Conservation (phyloP, 495 filamentous ascomycete species). For the Pyronema omphalodes region DNA sequence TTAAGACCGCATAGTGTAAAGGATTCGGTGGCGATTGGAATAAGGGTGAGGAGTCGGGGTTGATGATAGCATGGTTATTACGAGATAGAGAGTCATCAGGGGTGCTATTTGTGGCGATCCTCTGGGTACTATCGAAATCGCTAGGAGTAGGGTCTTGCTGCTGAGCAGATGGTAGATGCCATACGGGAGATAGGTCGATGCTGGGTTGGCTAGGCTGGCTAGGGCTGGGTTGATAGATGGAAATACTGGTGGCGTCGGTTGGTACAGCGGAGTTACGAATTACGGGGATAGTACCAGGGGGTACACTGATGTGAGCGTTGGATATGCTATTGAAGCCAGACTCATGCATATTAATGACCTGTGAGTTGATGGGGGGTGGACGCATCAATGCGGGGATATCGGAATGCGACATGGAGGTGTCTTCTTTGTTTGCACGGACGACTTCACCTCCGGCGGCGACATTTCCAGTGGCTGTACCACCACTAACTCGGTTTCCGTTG, state of each 20-base stretch:
- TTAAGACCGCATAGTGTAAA: not conserved
- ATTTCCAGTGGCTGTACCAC: not conserved
- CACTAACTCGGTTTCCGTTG: not conserved
- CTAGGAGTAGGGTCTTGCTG: conserved; percentile 16
- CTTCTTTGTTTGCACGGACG: not conserved
- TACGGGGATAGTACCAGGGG: not conserved
- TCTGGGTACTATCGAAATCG: conserved; percentile 11
- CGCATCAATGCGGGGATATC: no score
- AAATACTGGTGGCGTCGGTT: not conserved
- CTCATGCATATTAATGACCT: no score
- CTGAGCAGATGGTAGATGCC: not conserved
- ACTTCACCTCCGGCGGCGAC: not conserved
- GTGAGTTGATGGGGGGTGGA: no score
- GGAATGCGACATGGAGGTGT: not conserved
- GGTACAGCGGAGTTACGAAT: not conserved
- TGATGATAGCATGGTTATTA: conserved; percentile 12
- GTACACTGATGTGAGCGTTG: not conserved
- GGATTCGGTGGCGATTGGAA: not conserved
- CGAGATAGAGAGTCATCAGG: conserved; percentile 15
- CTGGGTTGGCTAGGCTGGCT: conserved; percentile 9
- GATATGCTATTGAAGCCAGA: not conserved
- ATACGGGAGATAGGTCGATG: no score
- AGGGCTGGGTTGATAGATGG: not conserved
- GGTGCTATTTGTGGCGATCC: conserved; percentile 11
- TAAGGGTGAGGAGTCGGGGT: not conserved